Evolutionary conservation across 352 stramenopile species (phyloP).

Genomic region (Globisporangium sylvaticum): DNA sequence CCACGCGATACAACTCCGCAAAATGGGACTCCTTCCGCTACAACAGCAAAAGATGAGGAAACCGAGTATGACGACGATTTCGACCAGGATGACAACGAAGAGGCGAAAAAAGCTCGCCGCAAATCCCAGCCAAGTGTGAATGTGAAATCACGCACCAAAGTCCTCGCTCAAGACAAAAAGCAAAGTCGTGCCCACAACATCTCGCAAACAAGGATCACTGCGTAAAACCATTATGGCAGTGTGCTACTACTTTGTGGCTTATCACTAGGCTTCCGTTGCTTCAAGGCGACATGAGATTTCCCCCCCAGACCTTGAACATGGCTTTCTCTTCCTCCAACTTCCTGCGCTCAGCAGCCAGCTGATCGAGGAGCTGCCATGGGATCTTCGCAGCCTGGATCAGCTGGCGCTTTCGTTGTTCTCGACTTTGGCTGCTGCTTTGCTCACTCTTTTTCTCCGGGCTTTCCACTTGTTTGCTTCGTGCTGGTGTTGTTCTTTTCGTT

Average conservation of each 20-base stretch:
- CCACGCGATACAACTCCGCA: not conserved
- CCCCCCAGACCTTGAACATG: slow-evolving; percentile 54
- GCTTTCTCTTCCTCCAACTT: slow-evolving; percentile 52
- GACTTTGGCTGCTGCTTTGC: not conserved
- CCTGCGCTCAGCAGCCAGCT: slow-evolving; percentile 42
- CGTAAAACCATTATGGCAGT: not conserved
- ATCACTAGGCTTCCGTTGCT: not conserved
- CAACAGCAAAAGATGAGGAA: slow-evolving; percentile 17
- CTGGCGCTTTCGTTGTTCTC: slow-evolving; percentile 29
- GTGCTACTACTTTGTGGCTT: not conserved
- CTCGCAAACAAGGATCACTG: not conserved
- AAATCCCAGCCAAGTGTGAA: slow-evolving; percentile 7
- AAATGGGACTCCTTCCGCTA: not conserved
- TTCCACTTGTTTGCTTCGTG: slow-evolving; percentile 6
- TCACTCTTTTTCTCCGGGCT: slow-evolving; percentile 1
- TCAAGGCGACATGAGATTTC: slow-evolving; percentile 17
- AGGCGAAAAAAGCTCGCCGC: slow-evolving; percentile 9
- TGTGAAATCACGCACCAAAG: not conserved
- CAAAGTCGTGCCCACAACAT: not conserved
- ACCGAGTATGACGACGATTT: slow-evolving; percentile 51
- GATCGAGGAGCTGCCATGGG: slow-evolving; percentile 68
- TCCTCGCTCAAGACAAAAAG: not conserved
- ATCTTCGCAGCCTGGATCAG: slow-evolving; percentile 44
- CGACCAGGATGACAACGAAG: slow-evolving; percentile 21
- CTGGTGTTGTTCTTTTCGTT: not conserved